phyloP scores from a whole-genome alignment of 2,329 filamentous ascomycete genomes.

The Orbilia blumenaviensis region DNA sequence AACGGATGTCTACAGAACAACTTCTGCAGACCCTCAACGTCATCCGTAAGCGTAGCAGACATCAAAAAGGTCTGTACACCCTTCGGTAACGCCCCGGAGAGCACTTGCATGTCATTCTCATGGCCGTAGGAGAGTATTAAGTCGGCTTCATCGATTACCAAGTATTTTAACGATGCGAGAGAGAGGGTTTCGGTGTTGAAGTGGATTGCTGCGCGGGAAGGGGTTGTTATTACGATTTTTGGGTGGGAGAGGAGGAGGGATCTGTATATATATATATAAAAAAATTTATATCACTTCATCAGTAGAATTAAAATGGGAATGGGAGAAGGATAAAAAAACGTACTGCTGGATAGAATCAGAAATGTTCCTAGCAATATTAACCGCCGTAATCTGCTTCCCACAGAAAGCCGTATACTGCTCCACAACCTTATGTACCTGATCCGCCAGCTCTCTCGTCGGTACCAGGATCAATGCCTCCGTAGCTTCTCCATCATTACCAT shows the following conservation, averaged over 20 bases:
- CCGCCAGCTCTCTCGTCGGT: slow-evolving; percentile 90
- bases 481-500: background rate
- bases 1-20: slow-evolving; percentile 85
- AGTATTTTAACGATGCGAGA: slow-evolving; percentile 74
- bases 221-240: slow-evolving; percentile 90
- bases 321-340: background rate
- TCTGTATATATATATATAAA: slow-evolving; percentile 58
- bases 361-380: slow-evolving; percentile 90
- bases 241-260: slow-evolving; percentile 85
- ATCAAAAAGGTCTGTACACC: slow-evolving; percentile 90
- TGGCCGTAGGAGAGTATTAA: slow-evolving; percentile 93
- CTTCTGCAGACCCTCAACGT: slow-evolving; percentile 83
- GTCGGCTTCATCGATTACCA: slow-evolving; percentile 95
- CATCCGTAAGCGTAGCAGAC: slow-evolving; percentile 88
- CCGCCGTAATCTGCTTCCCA: slow-evolving; percentile 79
- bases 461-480: slow-evolving; percentile 88
- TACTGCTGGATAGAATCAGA: slow-evolving; percentile 80
- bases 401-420: slow-evolving; percentile 82
- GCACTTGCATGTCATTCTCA: slow-evolving; percentile 83
- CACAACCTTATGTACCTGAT: slow-evolving; percentile 84
- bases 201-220: slow-evolving; percentile 81
- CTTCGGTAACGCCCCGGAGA: slow-evolving; percentile 80
- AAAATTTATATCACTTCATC: too few species aligned
- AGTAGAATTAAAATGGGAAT: too few species aligned
- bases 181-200: slow-evolving; percentile 66